Conservation (phyloP, 2,329 filamentous ascomycete genomes). For the Xylariaceae sp. region DNA sequence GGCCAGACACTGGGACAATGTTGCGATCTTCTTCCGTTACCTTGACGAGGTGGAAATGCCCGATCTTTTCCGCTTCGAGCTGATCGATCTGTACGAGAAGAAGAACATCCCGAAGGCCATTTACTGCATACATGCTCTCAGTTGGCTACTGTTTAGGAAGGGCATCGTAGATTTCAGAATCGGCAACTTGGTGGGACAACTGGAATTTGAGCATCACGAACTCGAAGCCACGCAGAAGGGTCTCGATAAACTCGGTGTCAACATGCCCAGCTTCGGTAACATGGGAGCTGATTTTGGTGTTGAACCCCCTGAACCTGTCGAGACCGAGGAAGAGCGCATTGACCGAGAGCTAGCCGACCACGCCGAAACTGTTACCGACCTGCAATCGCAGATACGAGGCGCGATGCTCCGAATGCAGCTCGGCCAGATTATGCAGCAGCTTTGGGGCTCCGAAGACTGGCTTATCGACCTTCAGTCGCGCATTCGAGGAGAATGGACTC, state of each 20-base stretch:
- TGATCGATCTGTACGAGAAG: slow-evolving; percentile 98
- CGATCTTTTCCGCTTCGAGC: slow-evolving; percentile 92
- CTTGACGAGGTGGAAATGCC: slow-evolving; percentile 87
- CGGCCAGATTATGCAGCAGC: slow-evolving; percentile 74
- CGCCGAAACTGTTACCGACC: slow-evolving; percentile 64
- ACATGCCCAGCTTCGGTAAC: slow-evolving; percentile 95
- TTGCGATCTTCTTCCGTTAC: slow-evolving; percentile 91
- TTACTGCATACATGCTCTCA: slow-evolving; percentile 94
- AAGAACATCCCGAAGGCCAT: slow-evolving; percentile 99
- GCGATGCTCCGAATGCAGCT: slow-evolving; percentile 72
- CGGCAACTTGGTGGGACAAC: slow-evolving; percentile 89
- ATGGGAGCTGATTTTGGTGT: slow-evolving; percentile 96
- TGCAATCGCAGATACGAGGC: slow-evolving; percentile 83
- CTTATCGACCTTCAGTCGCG: slow-evolving; percentile 79
- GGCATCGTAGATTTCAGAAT: slow-evolving; percentile 94
- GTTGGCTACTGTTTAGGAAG: slow-evolving; percentile 94
- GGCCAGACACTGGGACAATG: slow-evolving; percentile 95
- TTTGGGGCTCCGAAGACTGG: slow-evolving; percentile 80
- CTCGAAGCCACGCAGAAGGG: slow-evolving; percentile 96
- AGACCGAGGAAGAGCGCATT: slow-evolving; percentile 86
- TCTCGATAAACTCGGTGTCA: slow-evolving; percentile 88
- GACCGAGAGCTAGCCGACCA: slow-evolving; percentile 76
- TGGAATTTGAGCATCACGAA: slow-evolving; percentile 97
- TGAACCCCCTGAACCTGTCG: slow-evolving; percentile 71
- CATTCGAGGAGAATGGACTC: slow-evolving; percentile 79